A percentile compares a stretch with the other conserved stretches of the same genome.
Evolutionary conservation across 73 alveolate species (phyloP).

Genomic region (Symbiodinium pilosum): DNA sequence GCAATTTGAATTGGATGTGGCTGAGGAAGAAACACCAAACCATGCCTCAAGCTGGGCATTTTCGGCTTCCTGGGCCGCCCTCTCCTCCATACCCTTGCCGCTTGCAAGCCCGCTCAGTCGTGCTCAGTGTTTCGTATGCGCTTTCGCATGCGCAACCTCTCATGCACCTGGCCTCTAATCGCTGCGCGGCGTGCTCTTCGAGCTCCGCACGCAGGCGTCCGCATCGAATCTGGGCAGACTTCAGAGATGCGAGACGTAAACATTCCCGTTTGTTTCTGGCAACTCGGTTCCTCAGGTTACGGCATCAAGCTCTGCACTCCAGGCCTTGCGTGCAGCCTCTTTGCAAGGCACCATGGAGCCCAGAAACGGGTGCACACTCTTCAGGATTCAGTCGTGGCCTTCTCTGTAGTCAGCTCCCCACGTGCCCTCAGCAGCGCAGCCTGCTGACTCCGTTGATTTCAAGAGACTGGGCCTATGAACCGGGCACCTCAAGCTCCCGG

Average conservation of each 20-base stretch:
- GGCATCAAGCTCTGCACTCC: conserved; percentile 37
- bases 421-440: conserved; percentile 35
- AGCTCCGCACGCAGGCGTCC: conserved; percentile 44
- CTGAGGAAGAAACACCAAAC: background rate
- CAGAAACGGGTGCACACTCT: background rate
- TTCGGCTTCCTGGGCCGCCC: conserved; percentile 50
- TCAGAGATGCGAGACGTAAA: background rate
- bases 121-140: too few species aligned
- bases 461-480: background rate
- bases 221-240: conserved; percentile 28
- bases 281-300: background rate
- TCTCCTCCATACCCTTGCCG: conserved; percentile 25
- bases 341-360: background rate
- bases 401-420: conserved; percentile 21
- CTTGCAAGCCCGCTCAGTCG: too few species aligned
- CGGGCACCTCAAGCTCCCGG: conserved; percentile 55
- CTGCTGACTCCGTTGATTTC: conserved; percentile 11
- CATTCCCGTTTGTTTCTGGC: background rate
- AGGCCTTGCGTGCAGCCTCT: conserved; percentile 56
- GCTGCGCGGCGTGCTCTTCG: conserved; percentile 27
- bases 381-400: background rate
- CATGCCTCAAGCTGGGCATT: conserved; percentile 50
- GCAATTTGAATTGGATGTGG: background rate
- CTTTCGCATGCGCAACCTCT: background rate
- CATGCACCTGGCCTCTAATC: background rate